These are phyloP conservation scores for Parathielavia hyrcaniae DNA, from an alignment of 495 filamentous ascomycete species.

Conservation along the genomic window DNA sequence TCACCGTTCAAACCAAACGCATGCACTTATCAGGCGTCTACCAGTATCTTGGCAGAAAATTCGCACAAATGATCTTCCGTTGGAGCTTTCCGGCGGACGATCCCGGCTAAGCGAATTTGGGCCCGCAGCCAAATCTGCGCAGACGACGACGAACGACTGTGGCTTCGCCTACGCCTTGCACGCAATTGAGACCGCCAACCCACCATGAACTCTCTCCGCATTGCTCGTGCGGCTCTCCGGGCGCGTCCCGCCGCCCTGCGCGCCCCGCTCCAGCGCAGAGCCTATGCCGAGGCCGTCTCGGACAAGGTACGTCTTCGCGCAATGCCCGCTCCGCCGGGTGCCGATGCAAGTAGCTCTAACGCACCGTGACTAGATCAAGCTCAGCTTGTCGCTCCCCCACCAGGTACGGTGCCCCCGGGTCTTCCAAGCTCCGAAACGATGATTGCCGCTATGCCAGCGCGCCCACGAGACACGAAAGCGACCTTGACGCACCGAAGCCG, in stretches of 20 bases:
- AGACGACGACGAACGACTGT: constrained; percentile 28
- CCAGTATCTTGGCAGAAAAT: background rate
- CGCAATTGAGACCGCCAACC: constrained; percentile 47
- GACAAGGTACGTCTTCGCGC: constrained; percentile 53
- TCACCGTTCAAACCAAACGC: too few species aligned
- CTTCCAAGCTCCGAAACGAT: background rate
- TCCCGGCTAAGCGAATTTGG: constrained; percentile 38
- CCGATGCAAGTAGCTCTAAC: constrained; percentile 19
- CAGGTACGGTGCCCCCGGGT: constrained; percentile 60
- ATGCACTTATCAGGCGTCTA: background rate
- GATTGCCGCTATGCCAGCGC: background rate
- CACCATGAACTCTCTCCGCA: constrained; percentile 86
- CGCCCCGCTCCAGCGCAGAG: constrained; percentile 69
- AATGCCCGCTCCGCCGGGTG: background rate
- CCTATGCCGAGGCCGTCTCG: constrained; percentile 87
- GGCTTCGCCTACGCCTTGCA: constrained; percentile 32
- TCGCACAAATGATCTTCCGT: constrained; percentile 35
- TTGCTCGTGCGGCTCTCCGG: constrained; percentile 80
- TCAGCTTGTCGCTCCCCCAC: constrained; percentile 94
- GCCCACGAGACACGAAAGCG: background rate
- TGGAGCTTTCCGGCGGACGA: constrained; percentile 18
- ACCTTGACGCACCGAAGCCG: background rate
- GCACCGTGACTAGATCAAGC: constrained; percentile 68
- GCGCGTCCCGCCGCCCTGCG: constrained; percentile 64
- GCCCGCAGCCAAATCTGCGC: constrained; percentile 37